These are phyloP conservation scores for Wickerhamiella bombiphila DNA, from an alignment of 805 yeast genomes.

Conservation along the genomic window DNA sequence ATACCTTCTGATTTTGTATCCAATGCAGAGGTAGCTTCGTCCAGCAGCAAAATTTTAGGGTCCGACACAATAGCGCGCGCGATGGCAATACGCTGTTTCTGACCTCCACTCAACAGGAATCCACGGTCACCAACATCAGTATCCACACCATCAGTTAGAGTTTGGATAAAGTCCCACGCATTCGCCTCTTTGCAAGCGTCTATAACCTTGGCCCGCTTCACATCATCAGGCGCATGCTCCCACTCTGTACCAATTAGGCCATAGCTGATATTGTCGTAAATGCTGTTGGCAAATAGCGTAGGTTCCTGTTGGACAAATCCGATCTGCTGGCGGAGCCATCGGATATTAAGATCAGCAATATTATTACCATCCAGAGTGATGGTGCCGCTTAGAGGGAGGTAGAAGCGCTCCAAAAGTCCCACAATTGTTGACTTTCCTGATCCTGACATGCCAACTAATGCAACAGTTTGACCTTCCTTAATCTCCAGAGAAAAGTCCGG, in stretches of 20 bases:
- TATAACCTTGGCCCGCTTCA: conserved; percentile 25
- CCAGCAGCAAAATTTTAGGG: conserved; percentile 45
- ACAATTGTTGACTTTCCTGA: conserved; percentile 88
- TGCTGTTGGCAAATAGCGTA: conserved; percentile 78
- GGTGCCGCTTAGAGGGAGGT: conserved; percentile 61
- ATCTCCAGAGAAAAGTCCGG: conserved; percentile 61
- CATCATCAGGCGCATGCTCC: conserved; percentile 32
- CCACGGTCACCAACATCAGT: conserved; percentile 55
- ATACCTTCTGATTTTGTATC: conserved; percentile 34
- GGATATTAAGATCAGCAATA: conserved; percentile 54
- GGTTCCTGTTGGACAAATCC: conserved; percentile 97
- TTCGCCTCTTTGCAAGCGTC: conserved; percentile 27
- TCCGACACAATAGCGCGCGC: conserved; percentile 54
- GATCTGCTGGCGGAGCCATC: conserved; percentile 56
- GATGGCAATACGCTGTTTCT: conserved; percentile 56
- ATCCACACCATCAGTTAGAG: conserved; percentile 66
- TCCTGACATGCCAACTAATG: conserved; percentile 93
- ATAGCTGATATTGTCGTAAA: conserved; percentile 73
- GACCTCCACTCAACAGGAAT: conserved; percentile 52
- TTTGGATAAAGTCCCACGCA: conserved; percentile 31
- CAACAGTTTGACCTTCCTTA: conserved; percentile 82
- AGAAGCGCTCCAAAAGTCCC: conserved; percentile 74
- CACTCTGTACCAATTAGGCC: conserved; percentile 64
- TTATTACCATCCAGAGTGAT: conserved; percentile 77
- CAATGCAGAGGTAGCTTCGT: conserved; percentile 51